Conservation (phyloP, 192 early-diverging fungal species). For the Linnemannia elongata region DNA sequence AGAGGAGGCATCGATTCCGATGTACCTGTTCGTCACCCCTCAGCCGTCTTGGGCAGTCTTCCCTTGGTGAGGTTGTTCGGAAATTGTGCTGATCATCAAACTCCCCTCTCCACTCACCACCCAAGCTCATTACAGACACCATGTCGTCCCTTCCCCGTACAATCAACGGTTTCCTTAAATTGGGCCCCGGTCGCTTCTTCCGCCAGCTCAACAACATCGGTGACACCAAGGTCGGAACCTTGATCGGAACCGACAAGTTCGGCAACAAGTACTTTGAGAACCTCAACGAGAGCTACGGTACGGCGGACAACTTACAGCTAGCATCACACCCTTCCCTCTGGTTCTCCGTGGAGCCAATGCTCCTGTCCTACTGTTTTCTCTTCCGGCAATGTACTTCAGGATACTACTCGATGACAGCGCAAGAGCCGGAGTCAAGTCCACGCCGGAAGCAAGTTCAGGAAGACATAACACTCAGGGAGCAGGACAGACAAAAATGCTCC, state of each 20-base stretch:
- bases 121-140: background rate
- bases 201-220: constrained; percentile 69
- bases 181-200: constrained; percentile 63
- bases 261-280: constrained; percentile 87
- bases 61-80: background rate
- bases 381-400: background rate
- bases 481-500: background rate
- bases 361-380: background rate
- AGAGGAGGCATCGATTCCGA: background rate
- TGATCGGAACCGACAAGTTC: constrained; percentile 78
- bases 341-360: background rate
- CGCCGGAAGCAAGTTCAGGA: background rate
- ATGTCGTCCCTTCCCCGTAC: constrained; percentile 70
- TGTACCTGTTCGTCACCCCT: background rate
- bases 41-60: background rate
- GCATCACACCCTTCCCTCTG: background rate
- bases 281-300: constrained; percentile 78
- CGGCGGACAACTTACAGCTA: background rate
- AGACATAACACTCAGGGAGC: too few relatives aligned
- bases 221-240: constrained; percentile 76
- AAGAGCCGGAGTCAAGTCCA: background rate
- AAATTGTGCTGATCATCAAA: background rate
- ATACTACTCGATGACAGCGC: background rate
- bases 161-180: constrained; percentile 66
- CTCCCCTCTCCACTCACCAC: constrained; percentile 14